A percentile compares a stretch with the other conserved stretches of the same genome.
Evolutionary conservation across 108 stramenopile genomes (phyloP).

Genomic region (Heterococcus sp.): DNA sequence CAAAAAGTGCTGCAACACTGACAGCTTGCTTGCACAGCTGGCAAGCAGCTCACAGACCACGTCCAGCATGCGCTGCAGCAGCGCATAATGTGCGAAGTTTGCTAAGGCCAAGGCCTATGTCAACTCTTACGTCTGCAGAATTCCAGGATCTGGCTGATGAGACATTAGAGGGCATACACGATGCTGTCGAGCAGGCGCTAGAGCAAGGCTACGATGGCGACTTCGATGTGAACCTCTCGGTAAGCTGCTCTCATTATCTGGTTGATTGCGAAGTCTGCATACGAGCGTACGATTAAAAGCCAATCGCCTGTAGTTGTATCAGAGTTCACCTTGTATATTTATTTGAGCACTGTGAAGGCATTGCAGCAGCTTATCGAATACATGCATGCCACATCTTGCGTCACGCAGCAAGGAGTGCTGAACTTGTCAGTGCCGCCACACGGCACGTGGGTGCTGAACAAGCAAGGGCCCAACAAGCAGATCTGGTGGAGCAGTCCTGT

Average conservation of each 20-base stretch:
- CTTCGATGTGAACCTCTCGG: constrained; percentile 43
- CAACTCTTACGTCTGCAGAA: constrained; percentile 55
- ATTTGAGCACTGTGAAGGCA: neutral
- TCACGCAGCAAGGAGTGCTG: constrained; percentile 49
- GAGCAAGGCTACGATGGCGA: constrained; percentile 65
- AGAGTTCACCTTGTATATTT: too few relatives aligned
- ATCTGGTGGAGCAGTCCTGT: constrained; percentile 60
- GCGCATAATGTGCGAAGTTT: neutral
- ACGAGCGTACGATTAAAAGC: neutral
- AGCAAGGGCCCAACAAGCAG: constrained; percentile 57
- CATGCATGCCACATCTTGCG: neutral
- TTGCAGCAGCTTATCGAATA: neutral
- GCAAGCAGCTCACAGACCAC: too few relatives aligned
- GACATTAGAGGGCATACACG: constrained; percentile 77
- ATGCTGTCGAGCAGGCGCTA: constrained; percentile 73
- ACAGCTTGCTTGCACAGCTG: too few relatives aligned
- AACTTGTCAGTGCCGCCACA: constrained; percentile 23
- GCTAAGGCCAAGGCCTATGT: neutral
- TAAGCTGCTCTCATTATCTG: constrained; percentile 11
- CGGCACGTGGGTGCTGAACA: constrained; percentile 58
- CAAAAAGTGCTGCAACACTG: too few relatives aligned
- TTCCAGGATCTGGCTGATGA: constrained; percentile 81
- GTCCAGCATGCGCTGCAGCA: neutral
- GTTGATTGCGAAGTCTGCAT: neutral
- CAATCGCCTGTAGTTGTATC: neutral